Evolutionary conservation across 2,329 filamentous ascomycete species (phyloP).

Genomic region (Emergomyces orientalis): DNA sequence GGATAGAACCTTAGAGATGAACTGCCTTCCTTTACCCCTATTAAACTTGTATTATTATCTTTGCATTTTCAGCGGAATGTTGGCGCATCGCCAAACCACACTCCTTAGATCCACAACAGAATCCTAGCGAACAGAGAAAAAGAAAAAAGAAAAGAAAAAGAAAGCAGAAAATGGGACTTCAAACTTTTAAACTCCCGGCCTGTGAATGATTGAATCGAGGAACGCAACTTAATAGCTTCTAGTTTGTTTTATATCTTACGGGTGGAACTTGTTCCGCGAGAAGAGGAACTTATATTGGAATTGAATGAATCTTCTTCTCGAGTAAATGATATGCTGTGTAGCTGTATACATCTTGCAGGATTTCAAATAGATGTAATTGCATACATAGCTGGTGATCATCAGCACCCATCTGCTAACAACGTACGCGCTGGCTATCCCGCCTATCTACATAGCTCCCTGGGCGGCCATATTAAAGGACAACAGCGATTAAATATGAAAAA

Average conservation of each 20-base stretch:
- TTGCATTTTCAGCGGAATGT: not conserved
- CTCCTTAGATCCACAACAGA: not conserved
- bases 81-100: not conserved
- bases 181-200: not conserved
- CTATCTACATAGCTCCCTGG: not conserved
- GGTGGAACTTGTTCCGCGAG: not conserved
- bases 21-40: not conserved
- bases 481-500: too few relatives aligned
- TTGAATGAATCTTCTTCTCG: not conserved
- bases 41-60: constrained; percentile 1
- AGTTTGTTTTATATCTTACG: not conserved
- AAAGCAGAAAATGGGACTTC: not conserved
- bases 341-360: not conserved
- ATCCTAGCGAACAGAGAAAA: not conserved
- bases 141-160: not conserved
- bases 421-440: not conserved
- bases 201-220: not conserved
- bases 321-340: not conserved
- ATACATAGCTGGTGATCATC: not conserved
- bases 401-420: not conserved
- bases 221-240: not conserved
- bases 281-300: not conserved
- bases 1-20: too few relatives aligned
- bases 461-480: too few relatives aligned
- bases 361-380: not conserved